Percentiles rank a stretch among this genome's conserved stretches.
Conservation (phyloP, 1,284 basidiomycete species). For the Pseudomicrostroma phylloplanum region DNA sequence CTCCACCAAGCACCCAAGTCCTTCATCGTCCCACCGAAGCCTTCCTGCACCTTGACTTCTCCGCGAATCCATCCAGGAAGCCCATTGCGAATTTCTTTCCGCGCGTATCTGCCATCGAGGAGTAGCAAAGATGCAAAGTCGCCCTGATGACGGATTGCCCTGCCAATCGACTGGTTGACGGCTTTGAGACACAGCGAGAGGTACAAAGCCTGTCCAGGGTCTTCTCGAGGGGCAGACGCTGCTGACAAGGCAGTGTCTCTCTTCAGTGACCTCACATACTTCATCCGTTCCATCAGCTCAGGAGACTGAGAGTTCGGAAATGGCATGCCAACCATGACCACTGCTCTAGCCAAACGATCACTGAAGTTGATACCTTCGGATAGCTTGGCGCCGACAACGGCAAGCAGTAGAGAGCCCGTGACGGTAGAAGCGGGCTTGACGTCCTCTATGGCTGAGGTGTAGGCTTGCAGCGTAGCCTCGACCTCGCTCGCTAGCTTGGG, state of each 20-base stretch:
- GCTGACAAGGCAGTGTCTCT: slow-evolving; percentile 13
- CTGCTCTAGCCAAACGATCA: slow-evolving; percentile 71
- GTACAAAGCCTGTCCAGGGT: slow-evolving; percentile 38
- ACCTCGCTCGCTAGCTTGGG: slow-evolving; percentile 72
- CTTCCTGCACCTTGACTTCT: slow-evolving; percentile 56
- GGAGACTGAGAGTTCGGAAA: slow-evolving; percentile 86
- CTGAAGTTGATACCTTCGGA: slow-evolving; percentile 96
- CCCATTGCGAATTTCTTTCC: slow-evolving; percentile 30
- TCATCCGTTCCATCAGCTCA: slow-evolving; percentile 85
- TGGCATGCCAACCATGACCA: slow-evolving; percentile 79
- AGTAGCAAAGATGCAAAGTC: slow-evolving; percentile 47
- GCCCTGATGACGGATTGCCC: slow-evolving; percentile 45
- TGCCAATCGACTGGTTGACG: slow-evolving; percentile 93
- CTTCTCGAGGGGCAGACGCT: slow-evolving; percentile 12
- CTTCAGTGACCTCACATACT: slow-evolving; percentile 27
- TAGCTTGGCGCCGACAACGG: slow-evolving; percentile 91
- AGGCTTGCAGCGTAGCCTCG: slow-evolving; percentile 70
- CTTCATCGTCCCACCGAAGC: not conserved
- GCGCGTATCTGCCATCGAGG: slow-evolving; percentile 38
- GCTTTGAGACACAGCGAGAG: slow-evolving; percentile 71
- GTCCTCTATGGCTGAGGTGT: slow-evolving; percentile 60
- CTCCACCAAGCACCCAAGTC: slow-evolving; percentile 2
- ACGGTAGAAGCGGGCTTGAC: slow-evolving; percentile 41
- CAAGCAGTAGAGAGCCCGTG: slow-evolving; percentile 57
- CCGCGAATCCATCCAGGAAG: slow-evolving; percentile 62